phyloP scores from a whole-genome alignment of 2,329 filamentous ascomycete species.

The Claviceps quebecensis region DNA sequence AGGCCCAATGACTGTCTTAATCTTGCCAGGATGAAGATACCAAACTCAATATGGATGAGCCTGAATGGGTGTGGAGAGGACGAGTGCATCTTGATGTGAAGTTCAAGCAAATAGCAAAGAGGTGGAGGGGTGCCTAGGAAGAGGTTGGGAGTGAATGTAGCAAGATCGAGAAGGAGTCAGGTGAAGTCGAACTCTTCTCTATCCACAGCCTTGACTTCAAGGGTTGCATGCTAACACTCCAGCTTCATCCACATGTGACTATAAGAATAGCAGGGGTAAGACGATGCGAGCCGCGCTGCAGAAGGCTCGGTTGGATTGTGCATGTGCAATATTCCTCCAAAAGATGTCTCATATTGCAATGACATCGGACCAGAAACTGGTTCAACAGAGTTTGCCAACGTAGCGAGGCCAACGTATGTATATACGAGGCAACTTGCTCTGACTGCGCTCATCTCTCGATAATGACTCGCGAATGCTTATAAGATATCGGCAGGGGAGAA shows the following conservation, averaged over 20 bases:
- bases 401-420: too few relatives aligned
- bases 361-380: too few relatives aligned
- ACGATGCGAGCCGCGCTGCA: constrained; percentile 3
- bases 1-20: background rate
- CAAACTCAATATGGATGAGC: background rate
- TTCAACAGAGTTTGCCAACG: background rate
- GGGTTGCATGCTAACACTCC: background rate
- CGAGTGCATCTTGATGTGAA: background rate
- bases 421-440: too few relatives aligned
- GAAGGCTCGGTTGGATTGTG: background rate
- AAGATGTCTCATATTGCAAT: too few relatives aligned
- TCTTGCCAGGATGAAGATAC: background rate
- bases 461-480: background rate
- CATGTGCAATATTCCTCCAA: background rate
- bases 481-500: background rate
- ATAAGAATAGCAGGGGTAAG: background rate
- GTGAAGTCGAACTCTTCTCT: background rate
- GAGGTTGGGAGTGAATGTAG: background rate
- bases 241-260: background rate
- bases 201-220: background rate
- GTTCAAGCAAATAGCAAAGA: background rate
- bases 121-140: background rate
- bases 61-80: background rate
- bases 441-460: too few relatives aligned
- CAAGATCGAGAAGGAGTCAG: background rate